Conservation (phyloP, 1,139 yeast species). For the Scheffersomyces parashehatae region DNA sequence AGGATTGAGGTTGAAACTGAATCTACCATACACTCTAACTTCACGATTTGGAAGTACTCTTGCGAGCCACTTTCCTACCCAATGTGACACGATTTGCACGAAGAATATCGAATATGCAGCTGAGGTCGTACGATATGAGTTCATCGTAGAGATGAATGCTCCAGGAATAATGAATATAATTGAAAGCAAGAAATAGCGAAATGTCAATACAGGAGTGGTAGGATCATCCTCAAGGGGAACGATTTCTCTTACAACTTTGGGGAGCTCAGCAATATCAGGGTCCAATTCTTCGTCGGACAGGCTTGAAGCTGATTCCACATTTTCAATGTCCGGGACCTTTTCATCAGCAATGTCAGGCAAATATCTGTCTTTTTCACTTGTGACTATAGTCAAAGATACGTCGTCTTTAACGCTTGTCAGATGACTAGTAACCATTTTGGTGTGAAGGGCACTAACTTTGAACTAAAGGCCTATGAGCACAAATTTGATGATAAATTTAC, state of each 20-base stretch:
- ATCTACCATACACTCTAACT: slow-evolving; percentile 7
- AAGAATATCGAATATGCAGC: slow-evolving; percentile 23
- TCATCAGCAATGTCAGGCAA: neutral
- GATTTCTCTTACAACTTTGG: slow-evolving; percentile 15
- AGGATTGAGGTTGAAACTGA: slow-evolving; percentile 14
- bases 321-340: neutral
- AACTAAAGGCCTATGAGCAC: too few relatives aligned
- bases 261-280: slow-evolving; percentile 12
- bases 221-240: slow-evolving; percentile 20
- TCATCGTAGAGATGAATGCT: slow-evolving; percentile 22
- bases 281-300: slow-evolving; percentile 3
- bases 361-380: slow-evolving; percentile 16
- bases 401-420: too few relatives aligned
- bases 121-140: slow-evolving; percentile 21
- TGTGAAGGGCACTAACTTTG: too few relatives aligned
- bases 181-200: slow-evolving; percentile 16
- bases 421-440: too few relatives aligned
- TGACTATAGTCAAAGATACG: too few relatives aligned
- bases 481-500: too few relatives aligned
- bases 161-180: slow-evolving; percentile 20
- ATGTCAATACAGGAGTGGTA: slow-evolving; percentile 15
- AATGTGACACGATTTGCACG: slow-evolving; percentile 20
- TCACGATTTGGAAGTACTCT: slow-evolving; percentile 10
- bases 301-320: neutral
- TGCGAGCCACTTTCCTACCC: slow-evolving; percentile 22